Evolutionary conservation across 73 alveolate species (phyloP), one percentile per base, ranked within the genome.

Genomic region (Stentor roeselii): DNA sequence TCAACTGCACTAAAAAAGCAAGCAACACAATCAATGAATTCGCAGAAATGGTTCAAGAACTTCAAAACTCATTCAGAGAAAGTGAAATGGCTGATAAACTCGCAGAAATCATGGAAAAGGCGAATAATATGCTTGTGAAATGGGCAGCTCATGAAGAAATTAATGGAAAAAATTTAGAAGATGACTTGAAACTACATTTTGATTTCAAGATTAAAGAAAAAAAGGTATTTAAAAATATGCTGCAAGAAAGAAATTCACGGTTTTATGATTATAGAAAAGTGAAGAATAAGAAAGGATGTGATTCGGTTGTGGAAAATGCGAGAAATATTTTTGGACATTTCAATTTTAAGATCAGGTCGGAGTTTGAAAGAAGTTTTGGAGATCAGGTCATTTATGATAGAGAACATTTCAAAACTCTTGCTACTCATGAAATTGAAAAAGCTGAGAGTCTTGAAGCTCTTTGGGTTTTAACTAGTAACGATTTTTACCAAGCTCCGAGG

Each of bases 101-200:
- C 21, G 67, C 6, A 50, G 67, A 50, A 50, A 6, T 50, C 21
- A 11, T 50, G 30, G 67, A 50, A 50, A 50, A 50, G 21, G 6
- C 21, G 30, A 6, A 50, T 11, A 50, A 50, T 50, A 11, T 21
- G 6, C 21, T 50, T 11, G 21, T 50, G 21, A 50, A 50, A 50
- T 50, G 67, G 67, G 6, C 67, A 11, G 67, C 67, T 50, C 67
- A 50, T 21, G 67, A 50, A 50, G 67, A 50, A 50, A 50, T 50
- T 21, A 50, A 50, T 50, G 67, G 30, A 11, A 6, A 21, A 21
- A 50, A 50, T 21, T 21, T 50, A 11, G 67, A 50, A 50, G 67
- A 11, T 21, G 67, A 50, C 67, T 50, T 50, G 30, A 50, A 50
- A 50, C 67, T 50, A 50, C 67, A 50, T 21, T 50, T 50, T 50